Conservation (phyloP, 2,329 filamentous ascomycete species). For the Fusarium pininemorale region DNA sequence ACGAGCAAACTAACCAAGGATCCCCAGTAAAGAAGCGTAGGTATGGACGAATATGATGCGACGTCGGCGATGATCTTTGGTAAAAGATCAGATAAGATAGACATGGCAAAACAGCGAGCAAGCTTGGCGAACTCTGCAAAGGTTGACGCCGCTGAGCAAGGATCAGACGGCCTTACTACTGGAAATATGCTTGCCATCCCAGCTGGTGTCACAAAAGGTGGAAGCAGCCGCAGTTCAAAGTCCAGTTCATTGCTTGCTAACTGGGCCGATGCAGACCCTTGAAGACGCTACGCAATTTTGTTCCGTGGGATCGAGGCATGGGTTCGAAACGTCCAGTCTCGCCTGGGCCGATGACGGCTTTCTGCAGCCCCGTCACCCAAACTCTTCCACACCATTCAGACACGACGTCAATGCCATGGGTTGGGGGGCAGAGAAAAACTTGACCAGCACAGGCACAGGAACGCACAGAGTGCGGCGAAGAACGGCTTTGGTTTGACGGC, state of each 20-base stretch:
- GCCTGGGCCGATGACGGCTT: conserved; percentile 36
- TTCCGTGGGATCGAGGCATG: conserved; percentile 17
- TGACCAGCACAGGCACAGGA: conserved; percentile 1
- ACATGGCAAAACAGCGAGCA: neutral
- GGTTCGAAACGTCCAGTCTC: conserved; percentile 2
- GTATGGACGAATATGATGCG: conserved; percentile 24
- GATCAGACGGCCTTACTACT: conserved; percentile 20
- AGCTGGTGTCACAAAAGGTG: conserved; percentile 1
- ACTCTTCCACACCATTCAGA: conserved; percentile 17
- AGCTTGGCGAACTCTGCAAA: conserved; percentile 10
- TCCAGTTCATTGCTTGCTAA: neutral
- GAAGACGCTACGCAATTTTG: conserved; percentile 23
- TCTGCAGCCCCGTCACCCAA: conserved; percentile 4
- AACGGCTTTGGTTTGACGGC: conserved; percentile 15
- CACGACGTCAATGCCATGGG: conserved; percentile 12
- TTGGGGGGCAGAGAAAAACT: conserved; percentile 6
- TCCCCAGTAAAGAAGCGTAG: conserved; percentile 9
- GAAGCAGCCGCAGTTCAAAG: neutral
- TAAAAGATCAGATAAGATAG: conserved; percentile 42
- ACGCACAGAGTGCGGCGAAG: conserved; percentile 7
- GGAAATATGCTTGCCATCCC: conserved; percentile 11
- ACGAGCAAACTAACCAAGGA: conserved; percentile 17
- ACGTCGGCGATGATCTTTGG: conserved; percentile 54
- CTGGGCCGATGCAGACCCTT: conserved; percentile 24
- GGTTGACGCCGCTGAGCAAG: conserved; percentile 14